Evolutionary conservation across 495 filamentous ascomycete species (phyloP).

Genomic region (Hyaloscypha bicolor): DNA sequence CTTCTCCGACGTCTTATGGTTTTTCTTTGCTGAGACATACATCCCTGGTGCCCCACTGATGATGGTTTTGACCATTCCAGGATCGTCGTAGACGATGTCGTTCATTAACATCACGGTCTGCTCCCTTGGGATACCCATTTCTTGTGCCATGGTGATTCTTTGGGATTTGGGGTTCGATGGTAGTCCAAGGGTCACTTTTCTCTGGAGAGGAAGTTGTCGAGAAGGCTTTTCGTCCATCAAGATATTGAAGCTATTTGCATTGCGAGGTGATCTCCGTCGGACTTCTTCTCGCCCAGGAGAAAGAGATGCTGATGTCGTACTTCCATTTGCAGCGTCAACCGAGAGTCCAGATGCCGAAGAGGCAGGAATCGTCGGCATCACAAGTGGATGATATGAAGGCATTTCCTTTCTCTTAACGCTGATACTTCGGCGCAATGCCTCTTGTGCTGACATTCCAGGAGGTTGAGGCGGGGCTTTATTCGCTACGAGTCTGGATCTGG

Average conservation of each 20-base stretch:
- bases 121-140: constrained; percentile 36
- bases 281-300: constrained; percentile 35
- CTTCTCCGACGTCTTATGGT: constrained; percentile 16
- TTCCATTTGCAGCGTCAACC: constrained; percentile 24
- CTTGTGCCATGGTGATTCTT: constrained; percentile 33
- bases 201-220: constrained; percentile 44
- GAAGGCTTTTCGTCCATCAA: constrained; percentile 12
- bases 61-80: constrained; percentile 46
- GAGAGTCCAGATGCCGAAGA: constrained; percentile 24
- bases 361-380: constrained; percentile 18
- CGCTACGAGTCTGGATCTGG: constrained; percentile 37
- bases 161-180: constrained; percentile 52
- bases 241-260: constrained; percentile 22
- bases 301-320: constrained; percentile 30
- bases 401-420: constrained; percentile 49
- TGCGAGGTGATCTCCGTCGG: constrained; percentile 29
- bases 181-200: constrained; percentile 49
- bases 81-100: constrained; percentile 52
- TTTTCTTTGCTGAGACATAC: constrained; percentile 30
- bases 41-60: constrained; percentile 41
- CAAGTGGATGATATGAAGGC: constrained; percentile 5
- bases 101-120: constrained; percentile 56
- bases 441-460: constrained; percentile 27
- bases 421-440: constrained; percentile 37
- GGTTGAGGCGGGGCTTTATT: constrained; percentile 43